These are phyloP conservation scores for Prorocentrum cordatum DNA, from an alignment of 169 alveolate genomes.

Conservation along the genomic window DNA sequence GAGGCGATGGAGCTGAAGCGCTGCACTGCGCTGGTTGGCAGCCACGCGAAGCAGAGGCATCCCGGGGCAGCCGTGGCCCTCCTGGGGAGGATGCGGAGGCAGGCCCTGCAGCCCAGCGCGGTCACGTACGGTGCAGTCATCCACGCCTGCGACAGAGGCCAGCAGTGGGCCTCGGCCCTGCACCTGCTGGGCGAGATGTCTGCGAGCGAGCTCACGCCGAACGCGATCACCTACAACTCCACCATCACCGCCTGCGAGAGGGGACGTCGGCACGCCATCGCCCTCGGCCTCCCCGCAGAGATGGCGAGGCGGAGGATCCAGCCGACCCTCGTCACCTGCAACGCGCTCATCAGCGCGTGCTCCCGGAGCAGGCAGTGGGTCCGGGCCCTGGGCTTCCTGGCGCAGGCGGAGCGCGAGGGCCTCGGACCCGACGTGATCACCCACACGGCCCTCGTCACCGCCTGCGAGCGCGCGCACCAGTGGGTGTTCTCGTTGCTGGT, in stretches of 20 bases:
- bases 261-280: neutral
- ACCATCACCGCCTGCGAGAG: neutral
- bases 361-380: neutral
- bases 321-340: neutral
- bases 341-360: neutral
- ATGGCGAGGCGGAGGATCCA: neutral
- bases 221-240: constrained; percentile 7
- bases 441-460: no score
- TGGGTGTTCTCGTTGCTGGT: neutral
- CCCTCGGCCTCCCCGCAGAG: neutral
- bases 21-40: no score
- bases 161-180: neutral
- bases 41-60: no score
- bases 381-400: neutral
- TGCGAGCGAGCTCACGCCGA: neutral
- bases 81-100: no score
- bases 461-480: neutral
- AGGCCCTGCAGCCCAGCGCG: no score
- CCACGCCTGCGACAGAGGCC: neutral
- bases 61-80: no score
- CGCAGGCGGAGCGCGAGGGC: no score
- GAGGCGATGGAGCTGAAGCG: no score
- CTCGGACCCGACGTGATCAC: no score
- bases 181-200: neutral
- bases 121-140: no score